These are phyloP conservation scores for Apophysomyces variabilis DNA, from an alignment of 371 early-diverging fungal genomes.

Conservation along the genomic window DNA sequence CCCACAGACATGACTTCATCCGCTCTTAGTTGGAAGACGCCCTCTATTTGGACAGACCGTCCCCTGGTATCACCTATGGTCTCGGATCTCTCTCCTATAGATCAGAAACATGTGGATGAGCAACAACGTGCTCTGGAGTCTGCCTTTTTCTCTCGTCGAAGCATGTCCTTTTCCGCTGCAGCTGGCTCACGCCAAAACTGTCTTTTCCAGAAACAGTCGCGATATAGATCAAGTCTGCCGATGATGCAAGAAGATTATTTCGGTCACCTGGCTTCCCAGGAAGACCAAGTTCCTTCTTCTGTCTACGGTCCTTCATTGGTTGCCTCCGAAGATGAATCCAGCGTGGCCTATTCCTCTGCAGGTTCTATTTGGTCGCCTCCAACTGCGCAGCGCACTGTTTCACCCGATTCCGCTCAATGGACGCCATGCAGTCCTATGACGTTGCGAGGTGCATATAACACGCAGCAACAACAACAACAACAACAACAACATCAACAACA, in stretches of 20 bases:
- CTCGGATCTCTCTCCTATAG: neutral
- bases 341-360: conserved; percentile 5
- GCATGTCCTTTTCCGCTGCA: conserved; percentile 7
- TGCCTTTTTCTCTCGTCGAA: conserved; percentile 9
- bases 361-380: conserved; percentile 10
- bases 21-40: neutral
- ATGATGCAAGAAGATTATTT: conserved; percentile 8
- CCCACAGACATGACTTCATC: neutral
- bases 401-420: conserved; percentile 12
- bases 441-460: conserved; percentile 10
- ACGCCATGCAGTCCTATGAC: conserved; percentile 7
- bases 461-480: conserved; percentile 1
- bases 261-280: neutral
- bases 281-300: neutral
- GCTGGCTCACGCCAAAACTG: neutral
- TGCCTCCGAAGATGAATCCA: neutral
- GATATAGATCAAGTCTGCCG: neutral
- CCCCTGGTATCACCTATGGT: conserved; percentile 8
- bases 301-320: neutral
- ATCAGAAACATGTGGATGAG: conserved; percentile 9
- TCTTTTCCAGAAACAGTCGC: conserved; percentile 6
- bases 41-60: conserved; percentile 1
- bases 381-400: conserved; percentile 8
- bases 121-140: conserved; percentile 5
- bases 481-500: conserved; percentile 1